phyloP scores from a whole-genome alignment of 2,329 filamentous ascomycete genomes.

The Tolypocladium ophioglossoides region DNA sequence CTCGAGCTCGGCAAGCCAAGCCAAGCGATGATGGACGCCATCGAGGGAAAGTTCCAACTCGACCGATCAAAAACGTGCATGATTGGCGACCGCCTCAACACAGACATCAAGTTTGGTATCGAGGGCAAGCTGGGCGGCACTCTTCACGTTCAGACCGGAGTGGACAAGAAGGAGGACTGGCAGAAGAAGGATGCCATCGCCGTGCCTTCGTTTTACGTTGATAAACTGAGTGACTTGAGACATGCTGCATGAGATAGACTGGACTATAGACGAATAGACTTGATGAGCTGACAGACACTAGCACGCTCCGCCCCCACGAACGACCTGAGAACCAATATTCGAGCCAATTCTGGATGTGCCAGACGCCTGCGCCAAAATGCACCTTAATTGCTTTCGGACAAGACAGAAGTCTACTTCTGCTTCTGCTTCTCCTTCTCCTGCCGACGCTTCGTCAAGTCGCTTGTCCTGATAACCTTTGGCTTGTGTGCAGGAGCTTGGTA shows the following conservation, averaged over 20 bases:
- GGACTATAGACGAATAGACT: conserved; percentile 3
- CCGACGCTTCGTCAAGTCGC: conserved; percentile 36
- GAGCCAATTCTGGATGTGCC: neutral
- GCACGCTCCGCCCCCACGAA: neutral
- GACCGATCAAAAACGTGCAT: conserved; percentile 82
- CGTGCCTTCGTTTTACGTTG: conserved; percentile 73
- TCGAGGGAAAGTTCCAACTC: conserved; percentile 91
- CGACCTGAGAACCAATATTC: neutral
- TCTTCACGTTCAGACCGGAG: conserved; percentile 81
- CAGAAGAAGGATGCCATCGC: conserved; percentile 56
- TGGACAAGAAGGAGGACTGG: conserved; percentile 77
- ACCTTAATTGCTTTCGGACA: neutral
- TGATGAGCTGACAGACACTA: neutral
- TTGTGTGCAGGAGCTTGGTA: conserved; percentile 28
- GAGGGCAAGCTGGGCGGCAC: conserved; percentile 87
- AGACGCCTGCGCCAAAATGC: neutral
- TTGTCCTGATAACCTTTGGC: conserved; percentile 39
- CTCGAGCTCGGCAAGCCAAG: conserved; percentile 85
- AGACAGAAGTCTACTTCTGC: conserved; percentile 6
- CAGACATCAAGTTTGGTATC: conserved; percentile 91
- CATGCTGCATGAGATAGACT: conserved; percentile 10
- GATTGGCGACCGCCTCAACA: conserved; percentile 89
- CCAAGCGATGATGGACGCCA: conserved; percentile 98
- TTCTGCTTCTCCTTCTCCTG: conserved; percentile 28
- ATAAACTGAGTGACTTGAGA: conserved; percentile 68